Evolutionary conservation across 2,329 filamentous ascomycete species (phyloP), one percentile per base, ranked within the genome.

Genomic region (Coniella lustricola): DNA sequence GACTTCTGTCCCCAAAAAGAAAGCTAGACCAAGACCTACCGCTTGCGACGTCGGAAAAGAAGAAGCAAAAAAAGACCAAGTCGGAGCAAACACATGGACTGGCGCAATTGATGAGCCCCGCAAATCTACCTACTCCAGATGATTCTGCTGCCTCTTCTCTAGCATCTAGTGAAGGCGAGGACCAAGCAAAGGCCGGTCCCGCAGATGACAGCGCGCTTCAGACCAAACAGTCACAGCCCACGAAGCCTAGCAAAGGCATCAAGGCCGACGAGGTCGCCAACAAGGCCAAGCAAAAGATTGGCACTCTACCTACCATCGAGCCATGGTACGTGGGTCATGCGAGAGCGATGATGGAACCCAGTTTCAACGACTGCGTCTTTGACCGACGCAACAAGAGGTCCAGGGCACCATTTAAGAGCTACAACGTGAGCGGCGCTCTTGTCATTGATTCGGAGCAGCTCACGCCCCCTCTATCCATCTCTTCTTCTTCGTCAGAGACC

Each of bases 321-420:
- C 50, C 50, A 9, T 52, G 41, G 35, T 52, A 52, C 25, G 31
- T 47, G 31, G 18, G 29, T 3, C 43, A 52, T 45, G 50, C 50
- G 20, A 52, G 38, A 22, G 47, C 47, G 33, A 47, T 44, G 47
- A 20, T 47, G 18, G 33, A 45, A 4, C 39, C 43, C 12, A 47
- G 47, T 16, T 52, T 52, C 20, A 38, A 52, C n/a, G 50, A 52
- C 17, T 22, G 8, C n/a, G 50, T 52, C 13, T 20, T 20, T 37
- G 34, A 47, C 8, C 33, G 36, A 29, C 34, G 33, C n/a, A 46
- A 18, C 14, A 40, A 25, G 3, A 25, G 10, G 25, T 10, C n/a
- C 16, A 45, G 38, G 17, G 12, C 39, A 16, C 41, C 25, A 31
- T 25, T n/a, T 7, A 39, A 29, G 9, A 18, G 40, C 7, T 46